Conservation (phyloP, 1,284 basidiomycete species). For the Xerocomus minutiporus region DNA sequence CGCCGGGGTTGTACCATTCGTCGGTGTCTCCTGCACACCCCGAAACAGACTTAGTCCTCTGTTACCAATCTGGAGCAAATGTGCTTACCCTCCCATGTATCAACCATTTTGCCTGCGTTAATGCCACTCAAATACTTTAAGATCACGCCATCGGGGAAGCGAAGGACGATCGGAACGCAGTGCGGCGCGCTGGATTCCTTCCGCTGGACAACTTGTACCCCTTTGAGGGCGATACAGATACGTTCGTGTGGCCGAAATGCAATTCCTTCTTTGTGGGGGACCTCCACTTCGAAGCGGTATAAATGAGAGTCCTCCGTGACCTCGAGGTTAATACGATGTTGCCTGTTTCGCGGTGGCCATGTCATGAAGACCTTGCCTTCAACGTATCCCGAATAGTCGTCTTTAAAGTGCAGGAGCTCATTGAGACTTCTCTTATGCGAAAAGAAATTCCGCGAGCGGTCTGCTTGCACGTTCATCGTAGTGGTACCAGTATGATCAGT, state of each 20-base stretch:
- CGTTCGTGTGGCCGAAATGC: slow-evolving; percentile 36
- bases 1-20: slow-evolving; percentile 29
- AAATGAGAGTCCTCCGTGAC: slow-evolving; percentile 15
- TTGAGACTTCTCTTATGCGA: slow-evolving; percentile 21
- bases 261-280: slow-evolving; percentile 32
- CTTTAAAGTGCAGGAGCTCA: slow-evolving; percentile 19
- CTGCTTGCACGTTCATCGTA: slow-evolving; percentile 13
- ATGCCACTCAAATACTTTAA: slow-evolving; percentile 33
- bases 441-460: slow-evolving; percentile 14
- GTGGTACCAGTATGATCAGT: neutral
- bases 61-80: neutral
- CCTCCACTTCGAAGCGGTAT: slow-evolving; percentile 37
- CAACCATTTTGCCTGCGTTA: slow-evolving; percentile 27
- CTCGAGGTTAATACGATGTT: slow-evolving; percentile 27
- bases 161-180: slow-evolving; percentile 36
- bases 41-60: neutral
- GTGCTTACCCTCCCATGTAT: slow-evolving; percentile 41
- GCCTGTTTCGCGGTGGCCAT: slow-evolving; percentile 34
- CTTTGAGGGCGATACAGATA: slow-evolving; percentile 43
- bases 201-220: slow-evolving; percentile 29
- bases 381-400: slow-evolving; percentile 35
- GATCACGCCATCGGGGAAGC: slow-evolving; percentile 37
- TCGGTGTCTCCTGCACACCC: slow-evolving; percentile 15
- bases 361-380: slow-evolving; percentile 41
- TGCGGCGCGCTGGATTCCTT: slow-evolving; percentile 27